Conservation (phyloP, 192 early-diverging fungal genomes). For the Chytriomyces confervae region DNA sequence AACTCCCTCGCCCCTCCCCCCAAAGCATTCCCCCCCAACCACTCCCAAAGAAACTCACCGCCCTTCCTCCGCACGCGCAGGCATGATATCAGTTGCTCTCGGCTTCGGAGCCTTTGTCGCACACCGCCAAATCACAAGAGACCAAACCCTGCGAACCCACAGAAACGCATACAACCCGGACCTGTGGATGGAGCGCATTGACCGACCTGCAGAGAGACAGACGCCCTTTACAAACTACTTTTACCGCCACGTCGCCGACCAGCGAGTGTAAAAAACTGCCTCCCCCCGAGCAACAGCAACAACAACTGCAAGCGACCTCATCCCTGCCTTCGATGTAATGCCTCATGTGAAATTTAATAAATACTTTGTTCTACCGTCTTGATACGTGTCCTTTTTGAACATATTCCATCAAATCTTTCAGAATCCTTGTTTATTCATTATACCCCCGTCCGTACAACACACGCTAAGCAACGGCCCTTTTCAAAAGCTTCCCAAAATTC, state of each 20-base stretch:
- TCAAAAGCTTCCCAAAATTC: constrained; percentile 44
- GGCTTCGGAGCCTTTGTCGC: background rate
- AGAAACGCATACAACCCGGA: background rate
- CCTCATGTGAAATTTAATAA: no score
- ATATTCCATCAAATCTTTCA: no score
- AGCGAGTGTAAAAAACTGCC: background rate
- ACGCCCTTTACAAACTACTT: background rate
- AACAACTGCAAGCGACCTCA: no score
- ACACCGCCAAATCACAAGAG: background rate
- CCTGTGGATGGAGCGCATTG: background rate
- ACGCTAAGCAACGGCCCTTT: background rate
- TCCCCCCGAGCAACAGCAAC: no score
- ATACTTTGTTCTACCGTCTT: no score
- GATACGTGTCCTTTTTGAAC: no score
- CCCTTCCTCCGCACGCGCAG: background rate
- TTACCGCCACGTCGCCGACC: background rate
- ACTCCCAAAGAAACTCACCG: no score
- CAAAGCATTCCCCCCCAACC: no score
- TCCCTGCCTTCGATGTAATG: no score
- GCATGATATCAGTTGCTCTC: background rate
- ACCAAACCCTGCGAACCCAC: background rate
- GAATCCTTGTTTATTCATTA: no score
- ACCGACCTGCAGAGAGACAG: background rate
- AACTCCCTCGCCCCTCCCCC: no score
- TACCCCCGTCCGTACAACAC: no score